phyloP scores from a whole-genome alignment of 225 moss, liverwort and hornwort genomes.

The Pseudoscleropodium purum region DNA sequence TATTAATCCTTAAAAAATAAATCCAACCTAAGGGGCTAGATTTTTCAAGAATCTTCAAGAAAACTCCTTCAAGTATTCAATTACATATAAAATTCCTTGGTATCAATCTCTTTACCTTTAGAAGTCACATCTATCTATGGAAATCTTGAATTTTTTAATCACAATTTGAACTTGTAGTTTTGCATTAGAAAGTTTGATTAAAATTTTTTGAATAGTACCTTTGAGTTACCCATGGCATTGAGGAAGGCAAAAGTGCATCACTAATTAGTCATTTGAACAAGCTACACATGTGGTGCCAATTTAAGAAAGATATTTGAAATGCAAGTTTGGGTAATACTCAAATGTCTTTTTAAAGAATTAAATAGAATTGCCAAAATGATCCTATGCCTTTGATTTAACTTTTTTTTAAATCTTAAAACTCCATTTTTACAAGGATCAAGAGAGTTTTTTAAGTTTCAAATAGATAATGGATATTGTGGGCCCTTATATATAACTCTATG shows the following conservation, averaged over 20 bases:
- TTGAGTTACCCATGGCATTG: not conserved
- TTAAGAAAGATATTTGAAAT: not conserved
- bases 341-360: not conserved
- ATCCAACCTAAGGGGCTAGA: rapidly evolving
- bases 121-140: not conserved
- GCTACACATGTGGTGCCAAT: not conserved
- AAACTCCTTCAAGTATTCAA: rapidly evolving
- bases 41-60: rapidly evolving
- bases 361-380: not conserved
- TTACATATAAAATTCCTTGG: not conserved
- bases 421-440: not conserved
- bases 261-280: not conserved
- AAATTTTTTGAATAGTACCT: not conserved
- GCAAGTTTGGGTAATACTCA: rapidly evolving
- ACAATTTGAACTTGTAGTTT: not conserved
- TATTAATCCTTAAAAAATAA: not conserved
- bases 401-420: no score
- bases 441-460: not conserved
- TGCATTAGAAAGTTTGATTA: not conserved
- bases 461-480: rapidly evolving
- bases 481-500: no score
- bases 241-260: not conserved
- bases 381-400: not conserved
- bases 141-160: not conserved
- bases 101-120: not conserved